A percentile compares a stretch with the other conserved stretches of the same genome.
These are phyloP conservation scores for Haplosporangium sp. DNA, from an alignment of 371 early-diverging fungal genomes.

Conservation along the genomic window DNA sequence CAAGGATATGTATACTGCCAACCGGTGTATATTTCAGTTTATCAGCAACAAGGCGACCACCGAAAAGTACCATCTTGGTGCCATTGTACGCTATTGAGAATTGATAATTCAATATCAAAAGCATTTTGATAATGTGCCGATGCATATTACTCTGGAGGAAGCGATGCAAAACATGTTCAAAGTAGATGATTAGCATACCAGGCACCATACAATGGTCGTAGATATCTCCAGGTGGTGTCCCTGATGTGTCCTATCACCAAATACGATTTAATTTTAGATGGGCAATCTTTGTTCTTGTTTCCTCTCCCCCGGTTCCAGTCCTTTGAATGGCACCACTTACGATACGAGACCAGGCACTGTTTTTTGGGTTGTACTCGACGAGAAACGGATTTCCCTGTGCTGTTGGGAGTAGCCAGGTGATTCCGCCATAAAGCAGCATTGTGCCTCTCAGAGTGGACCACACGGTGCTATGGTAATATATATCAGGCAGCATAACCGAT, in stretches of 20 bases:
- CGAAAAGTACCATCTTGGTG: slow-evolving; percentile 25
- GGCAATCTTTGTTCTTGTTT: neutral
- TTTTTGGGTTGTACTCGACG: slow-evolving; percentile 3
- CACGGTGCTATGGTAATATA: neutral
- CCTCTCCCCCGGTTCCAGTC: neutral
- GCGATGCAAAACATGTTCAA: neutral
- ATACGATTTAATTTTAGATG: neutral
- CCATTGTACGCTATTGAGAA: slow-evolving; percentile 6
- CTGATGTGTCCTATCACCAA: neutral
- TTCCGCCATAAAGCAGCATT: slow-evolving; percentile 1
- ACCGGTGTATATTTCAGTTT: neutral
- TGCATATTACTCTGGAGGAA: no score
- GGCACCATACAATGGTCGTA: slow-evolving; percentile 12
- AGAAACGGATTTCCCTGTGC: neutral
- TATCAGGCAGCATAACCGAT: neutral
- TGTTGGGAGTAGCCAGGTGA: neutral
- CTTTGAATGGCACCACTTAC: neutral
- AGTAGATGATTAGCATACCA: neutral
- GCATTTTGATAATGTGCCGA: neutral
- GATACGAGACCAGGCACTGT: neutral
- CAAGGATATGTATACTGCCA: slow-evolving; percentile 6
- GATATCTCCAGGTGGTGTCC: neutral
- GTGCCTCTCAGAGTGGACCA: neutral
- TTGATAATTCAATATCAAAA: no score
- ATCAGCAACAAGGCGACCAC: neutral